Evolutionary conservation across 768 basidiomycete genomes (phyloP).

Genomic region (Phaffia australis): DNA sequence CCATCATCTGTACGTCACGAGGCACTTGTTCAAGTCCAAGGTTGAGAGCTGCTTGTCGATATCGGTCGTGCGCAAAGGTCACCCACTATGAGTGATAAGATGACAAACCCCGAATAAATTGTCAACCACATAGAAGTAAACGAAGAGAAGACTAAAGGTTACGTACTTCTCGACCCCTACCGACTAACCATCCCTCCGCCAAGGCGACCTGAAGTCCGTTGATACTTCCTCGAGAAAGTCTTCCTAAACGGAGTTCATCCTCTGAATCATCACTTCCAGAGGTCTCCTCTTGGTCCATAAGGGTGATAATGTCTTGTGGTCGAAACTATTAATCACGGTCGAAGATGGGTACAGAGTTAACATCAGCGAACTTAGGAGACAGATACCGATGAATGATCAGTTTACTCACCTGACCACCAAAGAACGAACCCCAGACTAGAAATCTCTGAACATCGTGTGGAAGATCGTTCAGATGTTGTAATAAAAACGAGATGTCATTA

Average conservation of each 20-base stretch:
- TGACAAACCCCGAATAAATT: no score
- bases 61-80: slow-evolving; percentile 49
- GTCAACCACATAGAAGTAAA: background rate
- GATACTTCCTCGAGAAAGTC: slow-evolving; percentile 51
- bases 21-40: slow-evolving; percentile 48
- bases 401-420: slow-evolving; percentile 40
- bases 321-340: slow-evolving; percentile 51
- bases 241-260: slow-evolving; percentile 19
- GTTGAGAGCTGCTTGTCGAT: slow-evolving; percentile 58
- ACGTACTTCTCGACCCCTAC: slow-evolving; percentile 60
- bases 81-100: background rate
- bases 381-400: no score
- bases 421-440: slow-evolving; percentile 60
- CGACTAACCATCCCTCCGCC: slow-evolving; percentile 62
- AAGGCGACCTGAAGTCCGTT: slow-evolving; percentile 57
- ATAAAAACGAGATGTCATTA: slow-evolving; percentile 53
- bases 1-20: slow-evolving; percentile 53
- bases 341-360: no score
- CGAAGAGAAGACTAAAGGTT: slow-evolving; percentile 41
- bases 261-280: slow-evolving; percentile 34
- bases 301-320: slow-evolving; percentile 57
- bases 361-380: background rate
- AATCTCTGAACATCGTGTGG: slow-evolving; percentile 57
- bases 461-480: slow-evolving; percentile 51
- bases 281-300: slow-evolving; percentile 64